Evolutionary conservation across 1,284 basidiomycete species (phyloP).

Genomic region (Rhodotorula sp.): DNA sequence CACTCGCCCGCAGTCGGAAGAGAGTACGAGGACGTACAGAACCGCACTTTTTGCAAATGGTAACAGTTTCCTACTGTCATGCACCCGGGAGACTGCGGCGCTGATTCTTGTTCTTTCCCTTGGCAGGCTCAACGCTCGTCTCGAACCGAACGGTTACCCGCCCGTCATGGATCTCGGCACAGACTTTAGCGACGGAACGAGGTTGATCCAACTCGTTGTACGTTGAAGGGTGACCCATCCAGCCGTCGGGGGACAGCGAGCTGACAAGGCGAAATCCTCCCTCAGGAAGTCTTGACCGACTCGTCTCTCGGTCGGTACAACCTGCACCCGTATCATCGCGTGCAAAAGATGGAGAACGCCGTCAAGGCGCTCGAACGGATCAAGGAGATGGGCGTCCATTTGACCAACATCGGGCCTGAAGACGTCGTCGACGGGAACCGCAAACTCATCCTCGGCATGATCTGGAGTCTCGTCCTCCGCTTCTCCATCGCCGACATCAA

Average conservation of each 20-base stretch:
- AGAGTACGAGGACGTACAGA: slow-evolving; percentile 59
- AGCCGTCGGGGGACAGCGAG: slow-evolving; percentile 15
- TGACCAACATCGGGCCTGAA: slow-evolving; percentile 97
- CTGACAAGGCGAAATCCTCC: neutral
- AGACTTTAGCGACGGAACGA: slow-evolving; percentile 92
- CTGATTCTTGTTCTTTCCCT: neutral
- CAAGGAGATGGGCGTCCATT: slow-evolving; percentile 85
- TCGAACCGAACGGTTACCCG: slow-evolving; percentile 77
- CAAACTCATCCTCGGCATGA: slow-evolving; percentile 97
- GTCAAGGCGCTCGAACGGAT: slow-evolving; percentile 96
- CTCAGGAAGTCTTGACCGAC: slow-evolving; percentile 59
- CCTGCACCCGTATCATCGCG: slow-evolving; percentile 79
- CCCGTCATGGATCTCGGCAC: slow-evolving; percentile 86
- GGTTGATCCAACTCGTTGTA: slow-evolving; percentile 85
- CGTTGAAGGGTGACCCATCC: neutral
- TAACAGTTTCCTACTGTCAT: slow-evolving; percentile 45
- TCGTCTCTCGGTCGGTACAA: slow-evolving; percentile 88
- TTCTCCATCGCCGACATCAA: slow-evolving; percentile 98
- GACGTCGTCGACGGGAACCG: slow-evolving; percentile 97
- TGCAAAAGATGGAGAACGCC: slow-evolving; percentile 98
- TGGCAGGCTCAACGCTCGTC: slow-evolving; percentile 83
- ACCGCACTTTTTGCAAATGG: slow-evolving; percentile 84
- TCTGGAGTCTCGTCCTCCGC: slow-evolving; percentile 94
- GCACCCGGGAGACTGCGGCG: neutral
- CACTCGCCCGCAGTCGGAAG: slow-evolving; percentile 7